Conservation (phyloP, 176 grass and related monocot genomes). For the Coix lacrymajobi region DNA sequence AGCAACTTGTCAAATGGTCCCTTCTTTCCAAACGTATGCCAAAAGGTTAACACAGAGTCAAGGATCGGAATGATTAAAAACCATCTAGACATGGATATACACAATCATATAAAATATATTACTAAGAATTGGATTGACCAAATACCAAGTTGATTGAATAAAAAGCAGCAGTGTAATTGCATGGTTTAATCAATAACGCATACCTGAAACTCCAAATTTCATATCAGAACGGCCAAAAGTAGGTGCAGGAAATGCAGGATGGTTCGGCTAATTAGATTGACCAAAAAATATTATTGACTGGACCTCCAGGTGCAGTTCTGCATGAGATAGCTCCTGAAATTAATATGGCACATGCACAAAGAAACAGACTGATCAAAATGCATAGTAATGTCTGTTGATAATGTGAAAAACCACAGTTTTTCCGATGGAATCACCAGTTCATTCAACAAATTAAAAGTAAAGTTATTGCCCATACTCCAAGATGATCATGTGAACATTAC, state of each 20-base stretch:
- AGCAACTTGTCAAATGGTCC: not conserved
- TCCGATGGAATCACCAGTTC: not conserved
- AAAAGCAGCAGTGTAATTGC: not conserved
- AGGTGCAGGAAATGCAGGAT: conserved; percentile 33
- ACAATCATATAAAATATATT: conserved; percentile 15
- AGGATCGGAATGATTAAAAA: not conserved
- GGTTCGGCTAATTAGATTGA: conserved; percentile 24
- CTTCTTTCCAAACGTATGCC: not conserved
- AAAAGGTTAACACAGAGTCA: not conserved
- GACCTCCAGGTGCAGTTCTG: conserved; percentile 41
- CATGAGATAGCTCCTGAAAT: conserved; percentile 13
- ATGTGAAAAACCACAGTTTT: conserved; percentile 22
- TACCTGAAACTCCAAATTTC: conserved; percentile 54
- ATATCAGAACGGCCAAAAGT: conserved; percentile 41
- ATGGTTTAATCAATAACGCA: not conserved
- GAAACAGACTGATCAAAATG: not conserved
- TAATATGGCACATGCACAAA: not conserved
- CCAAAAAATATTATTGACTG: conserved; percentile 34
- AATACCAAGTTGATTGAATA: not conserved
- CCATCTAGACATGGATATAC: not conserved
- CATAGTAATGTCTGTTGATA: not conserved
- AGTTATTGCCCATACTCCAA: not conserved
- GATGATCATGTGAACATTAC: conserved; percentile 26
- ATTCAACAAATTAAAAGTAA: not conserved
- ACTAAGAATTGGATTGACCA: not conserved